Percentiles rank a stretch among this genome's conserved stretches.
phyloP scores from a whole-genome alignment of 176 grass and related monocot genomes.

The Oryza meyeriana region DNA sequence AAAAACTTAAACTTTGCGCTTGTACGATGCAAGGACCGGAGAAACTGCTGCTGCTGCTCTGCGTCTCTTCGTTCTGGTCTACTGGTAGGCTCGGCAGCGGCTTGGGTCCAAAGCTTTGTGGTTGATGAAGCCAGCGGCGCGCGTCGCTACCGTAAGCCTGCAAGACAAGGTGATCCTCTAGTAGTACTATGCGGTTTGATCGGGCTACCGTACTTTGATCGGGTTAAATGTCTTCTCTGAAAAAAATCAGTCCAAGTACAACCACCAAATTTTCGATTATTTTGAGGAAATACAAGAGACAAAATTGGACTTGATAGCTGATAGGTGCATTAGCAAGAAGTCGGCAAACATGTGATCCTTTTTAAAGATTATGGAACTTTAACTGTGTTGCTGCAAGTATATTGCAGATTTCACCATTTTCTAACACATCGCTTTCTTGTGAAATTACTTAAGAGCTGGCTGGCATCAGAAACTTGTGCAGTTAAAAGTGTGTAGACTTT shows the following conservation, averaged over 20 bases:
- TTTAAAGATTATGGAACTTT: constrained; percentile 13
- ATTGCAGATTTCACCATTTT: not conserved
- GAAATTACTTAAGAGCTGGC: not conserved
- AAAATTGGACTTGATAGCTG: not conserved
- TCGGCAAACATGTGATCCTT: not conserved
- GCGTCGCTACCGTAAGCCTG: too few relatives aligned
- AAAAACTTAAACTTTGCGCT: not conserved
- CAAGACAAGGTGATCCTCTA: not conserved
- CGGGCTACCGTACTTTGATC: not conserved
- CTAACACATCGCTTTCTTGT: not conserved
- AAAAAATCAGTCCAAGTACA: not conserved
- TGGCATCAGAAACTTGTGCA: not conserved
- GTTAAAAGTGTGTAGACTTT: not conserved
- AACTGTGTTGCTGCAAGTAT: not conserved
- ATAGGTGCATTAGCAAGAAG: not conserved
- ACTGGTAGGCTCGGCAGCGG: not conserved
- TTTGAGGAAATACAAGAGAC: not conserved
- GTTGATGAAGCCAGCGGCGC: not conserved
- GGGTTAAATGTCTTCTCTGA: not conserved
- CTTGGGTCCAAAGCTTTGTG: not conserved
- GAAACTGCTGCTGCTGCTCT: not conserved
- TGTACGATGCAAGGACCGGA: constrained; percentile 5
- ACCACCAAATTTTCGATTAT: not conserved
- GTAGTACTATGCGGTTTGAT: not conserved
- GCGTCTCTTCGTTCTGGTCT: not conserved